Conservation (phyloP, 176 grass and related monocot genomes). For the Lolium multiflorum region DNA sequence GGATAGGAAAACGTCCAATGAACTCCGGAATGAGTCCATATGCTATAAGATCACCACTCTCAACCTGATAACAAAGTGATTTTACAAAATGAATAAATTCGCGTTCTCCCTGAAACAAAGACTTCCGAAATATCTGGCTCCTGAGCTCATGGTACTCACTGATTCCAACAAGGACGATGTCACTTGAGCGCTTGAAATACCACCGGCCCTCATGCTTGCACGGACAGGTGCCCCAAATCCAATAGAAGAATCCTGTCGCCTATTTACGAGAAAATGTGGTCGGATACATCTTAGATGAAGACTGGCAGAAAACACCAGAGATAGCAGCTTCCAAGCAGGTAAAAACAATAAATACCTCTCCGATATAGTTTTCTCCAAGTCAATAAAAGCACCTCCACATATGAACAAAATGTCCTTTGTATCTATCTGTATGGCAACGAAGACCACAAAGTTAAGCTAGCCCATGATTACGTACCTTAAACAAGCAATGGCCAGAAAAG, state of each 20-base stretch:
- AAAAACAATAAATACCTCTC: conserved; percentile 59
- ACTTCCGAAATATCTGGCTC: neutral
- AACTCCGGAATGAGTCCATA: conserved; percentile 99
- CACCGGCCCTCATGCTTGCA: conserved; percentile 79
- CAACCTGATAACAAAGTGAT: conserved; percentile 68
- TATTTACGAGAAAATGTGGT: neutral
- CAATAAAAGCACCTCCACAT: conserved; percentile 91
- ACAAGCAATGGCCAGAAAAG: conserved; percentile 21
- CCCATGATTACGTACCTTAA: conserved; percentile 21
- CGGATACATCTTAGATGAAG: conserved; percentile 30
- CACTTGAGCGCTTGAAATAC: conserved; percentile 80
- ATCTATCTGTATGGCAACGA: conserved; percentile 73
- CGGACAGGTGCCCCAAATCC: conserved; percentile 94
- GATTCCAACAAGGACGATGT: conserved; percentile 94
- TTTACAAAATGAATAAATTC: conserved; percentile 27
- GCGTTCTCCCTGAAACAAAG: conserved; percentile 31
- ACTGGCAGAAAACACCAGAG: conserved; percentile 28
- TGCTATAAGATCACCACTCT: conserved; percentile 95
- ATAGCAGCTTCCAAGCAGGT: conserved; percentile 18
- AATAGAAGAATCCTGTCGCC: conserved; percentile 95
- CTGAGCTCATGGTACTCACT: conserved; percentile 47
- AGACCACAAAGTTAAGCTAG: conserved; percentile 36
- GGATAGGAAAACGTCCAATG: conserved; percentile 95
- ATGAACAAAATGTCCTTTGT: conserved; percentile 99
- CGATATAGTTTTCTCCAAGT: conserved; percentile 98